These are phyloP conservation scores for Forsythia suspensa DNA, from an alignment of 257 asterid species.

Conservation along the genomic window DNA sequence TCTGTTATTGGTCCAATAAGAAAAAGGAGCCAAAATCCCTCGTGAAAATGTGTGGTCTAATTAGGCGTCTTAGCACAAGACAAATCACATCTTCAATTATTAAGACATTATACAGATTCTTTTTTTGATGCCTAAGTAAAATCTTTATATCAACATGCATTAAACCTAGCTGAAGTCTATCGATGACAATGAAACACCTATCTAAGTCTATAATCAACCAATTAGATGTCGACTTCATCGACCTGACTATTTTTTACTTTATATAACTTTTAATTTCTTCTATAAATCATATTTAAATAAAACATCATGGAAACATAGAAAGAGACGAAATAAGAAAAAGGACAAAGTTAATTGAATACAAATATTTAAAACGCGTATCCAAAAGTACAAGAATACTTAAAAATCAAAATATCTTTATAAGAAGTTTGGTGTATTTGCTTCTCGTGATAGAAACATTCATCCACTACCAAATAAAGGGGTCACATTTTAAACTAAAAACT, in stretches of 20 bases:
- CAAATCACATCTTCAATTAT: neutral
- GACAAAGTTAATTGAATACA: neutral
- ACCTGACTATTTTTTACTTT: too few species aligned
- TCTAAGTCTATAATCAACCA: too few species aligned
- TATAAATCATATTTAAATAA: too few species aligned
- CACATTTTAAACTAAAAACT: neutral
- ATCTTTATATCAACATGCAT: neutral
- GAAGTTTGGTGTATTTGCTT: neutral
- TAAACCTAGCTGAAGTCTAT: neutral
- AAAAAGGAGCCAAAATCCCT: neutral
- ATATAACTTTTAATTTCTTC: too few species aligned
- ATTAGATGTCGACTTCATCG: too few species aligned
- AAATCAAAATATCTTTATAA: neutral
- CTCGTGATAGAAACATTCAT: neutral
- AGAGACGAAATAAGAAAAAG: neutral
- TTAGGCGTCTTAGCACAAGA: neutral
- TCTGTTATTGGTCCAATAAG: neutral
- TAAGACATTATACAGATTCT: neutral
- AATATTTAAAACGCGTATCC: neutral
- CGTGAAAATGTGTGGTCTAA: neutral
- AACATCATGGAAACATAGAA: too few species aligned
- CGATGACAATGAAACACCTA: neutral
- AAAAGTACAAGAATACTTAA: neutral
- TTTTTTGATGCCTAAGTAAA: neutral
- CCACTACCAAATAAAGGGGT: neutral